phyloP scores from a whole-genome alignment of 2,329 filamentous ascomycete species.

The Aspergillus ustus region DNA sequence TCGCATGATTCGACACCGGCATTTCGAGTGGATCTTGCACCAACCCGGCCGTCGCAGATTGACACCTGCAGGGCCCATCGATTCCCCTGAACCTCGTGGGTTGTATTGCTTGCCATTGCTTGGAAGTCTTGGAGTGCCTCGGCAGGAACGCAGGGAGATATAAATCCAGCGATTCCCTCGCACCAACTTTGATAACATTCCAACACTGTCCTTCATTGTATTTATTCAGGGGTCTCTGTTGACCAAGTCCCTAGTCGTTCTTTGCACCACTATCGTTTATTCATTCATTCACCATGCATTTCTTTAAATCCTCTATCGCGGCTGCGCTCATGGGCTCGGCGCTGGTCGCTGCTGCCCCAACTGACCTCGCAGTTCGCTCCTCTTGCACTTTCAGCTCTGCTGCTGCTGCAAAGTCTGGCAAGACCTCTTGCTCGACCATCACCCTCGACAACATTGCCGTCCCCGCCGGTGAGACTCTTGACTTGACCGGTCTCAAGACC shows the following conservation, averaged over 20 bases:
- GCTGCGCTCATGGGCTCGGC: slow-evolving; percentile 22
- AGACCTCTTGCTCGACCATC: slow-evolving; percentile 43
- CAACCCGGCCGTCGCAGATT: not conserved
- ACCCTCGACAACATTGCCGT: slow-evolving; percentile 42
- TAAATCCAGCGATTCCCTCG: not conserved
- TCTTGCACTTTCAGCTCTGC: slow-evolving; percentile 39
- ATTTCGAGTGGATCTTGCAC: not conserved
- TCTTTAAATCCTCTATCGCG: slow-evolving; percentile 17
- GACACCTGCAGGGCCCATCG: not conserved
- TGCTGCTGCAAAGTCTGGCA: slow-evolving; percentile 30
- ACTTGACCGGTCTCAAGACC: slow-evolving; percentile 39
- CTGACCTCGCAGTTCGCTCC: slow-evolving; percentile 16
- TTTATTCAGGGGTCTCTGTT: slow-evolving; percentile 13
- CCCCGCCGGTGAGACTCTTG: slow-evolving; percentile 43
- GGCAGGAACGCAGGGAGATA: not conserved
- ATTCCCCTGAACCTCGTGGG: not conserved
- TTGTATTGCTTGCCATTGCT: not conserved
- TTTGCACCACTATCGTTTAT: slow-evolving; percentile 8
- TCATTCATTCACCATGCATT: slow-evolving; percentile 22
- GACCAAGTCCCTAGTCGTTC: slow-evolving; percentile 18
- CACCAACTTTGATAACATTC: not conserved
- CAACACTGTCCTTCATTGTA: not conserved
- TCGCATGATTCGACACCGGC: not conserved
- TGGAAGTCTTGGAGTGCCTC: not conserved
- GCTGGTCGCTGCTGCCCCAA: slow-evolving; percentile 20